Evolutionary conservation across 192 early-diverging fungal species (phyloP).

Genomic region (Podila epigama): DNA sequence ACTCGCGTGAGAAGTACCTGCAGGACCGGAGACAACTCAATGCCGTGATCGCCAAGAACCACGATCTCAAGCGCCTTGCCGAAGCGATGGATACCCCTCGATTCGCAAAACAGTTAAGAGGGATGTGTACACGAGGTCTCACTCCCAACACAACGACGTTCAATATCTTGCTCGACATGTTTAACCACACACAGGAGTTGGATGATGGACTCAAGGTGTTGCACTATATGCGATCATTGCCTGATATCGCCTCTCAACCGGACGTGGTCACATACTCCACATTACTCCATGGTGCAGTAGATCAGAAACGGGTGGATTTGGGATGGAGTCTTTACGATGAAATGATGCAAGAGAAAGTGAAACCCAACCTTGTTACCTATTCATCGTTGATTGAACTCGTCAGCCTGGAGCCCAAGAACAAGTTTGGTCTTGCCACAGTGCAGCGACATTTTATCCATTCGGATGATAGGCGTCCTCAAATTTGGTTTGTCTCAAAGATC

Average conservation of each 20-base stretch:
- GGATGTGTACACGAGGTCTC: neutral
- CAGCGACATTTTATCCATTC: slow-evolving; percentile 6
- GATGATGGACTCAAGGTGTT: slow-evolving; percentile 20
- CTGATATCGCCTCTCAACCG: neutral
- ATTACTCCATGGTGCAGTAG: slow-evolving; percentile 18
- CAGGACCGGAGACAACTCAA: neutral
- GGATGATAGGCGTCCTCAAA: neutral
- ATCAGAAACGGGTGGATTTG: slow-evolving; percentile 7
- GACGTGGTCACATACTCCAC: slow-evolving; percentile 24
- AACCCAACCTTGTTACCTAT: slow-evolving; percentile 20
- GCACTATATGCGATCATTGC: slow-evolving; percentile 16
- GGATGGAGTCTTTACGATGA: slow-evolving; percentile 35
- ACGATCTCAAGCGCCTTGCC: slow-evolving; percentile 11
- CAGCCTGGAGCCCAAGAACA: slow-evolving; percentile 16
- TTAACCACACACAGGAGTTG: neutral
- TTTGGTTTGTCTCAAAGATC: slow-evolving; percentile 25
- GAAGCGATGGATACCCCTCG: slow-evolving; percentile 6
- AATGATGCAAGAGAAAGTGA: slow-evolving; percentile 13
- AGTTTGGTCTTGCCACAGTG: slow-evolving; percentile 10
- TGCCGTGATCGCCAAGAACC: slow-evolving; percentile 14
- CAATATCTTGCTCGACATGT: slow-evolving; percentile 21
- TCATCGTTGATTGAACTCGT: slow-evolving; percentile 22
- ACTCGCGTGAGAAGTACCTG: too few species aligned
- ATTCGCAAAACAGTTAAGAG: slow-evolving; percentile 9
- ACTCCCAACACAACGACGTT: slow-evolving; percentile 25